Evolutionary conservation across 768 basidiomycete genomes (phyloP).

Genomic region (Leccinum aurantiacum): DNA sequence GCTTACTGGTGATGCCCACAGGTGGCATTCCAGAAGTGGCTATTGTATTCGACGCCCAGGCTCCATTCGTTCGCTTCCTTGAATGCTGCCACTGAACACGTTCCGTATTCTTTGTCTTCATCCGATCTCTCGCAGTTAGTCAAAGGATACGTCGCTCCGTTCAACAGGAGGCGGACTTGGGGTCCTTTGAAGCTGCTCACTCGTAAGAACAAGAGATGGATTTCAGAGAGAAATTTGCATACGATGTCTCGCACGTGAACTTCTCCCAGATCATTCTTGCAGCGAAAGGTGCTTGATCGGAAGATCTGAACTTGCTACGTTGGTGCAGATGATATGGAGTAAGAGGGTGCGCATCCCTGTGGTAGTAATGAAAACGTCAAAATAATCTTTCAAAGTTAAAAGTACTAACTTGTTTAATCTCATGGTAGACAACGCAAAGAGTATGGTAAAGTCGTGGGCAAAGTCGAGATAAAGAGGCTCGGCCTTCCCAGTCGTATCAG

Average conservation of each 20-base stretch:
- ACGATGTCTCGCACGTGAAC: slow-evolving; percentile 39
- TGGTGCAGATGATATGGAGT: slow-evolving; percentile 23
- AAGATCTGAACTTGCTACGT: slow-evolving; percentile 37
- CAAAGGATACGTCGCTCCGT: slow-evolving; percentile 39
- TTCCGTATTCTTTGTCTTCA: slow-evolving; percentile 34
- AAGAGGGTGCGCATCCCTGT: slow-evolving; percentile 36
- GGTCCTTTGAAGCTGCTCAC: slow-evolving; percentile 31
- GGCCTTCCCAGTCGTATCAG: slow-evolving; percentile 31
- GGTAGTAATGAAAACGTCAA: background rate
- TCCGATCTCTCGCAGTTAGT: slow-evolving; percentile 30
- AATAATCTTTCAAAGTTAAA: background rate
- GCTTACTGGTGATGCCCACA: slow-evolving; percentile 15
- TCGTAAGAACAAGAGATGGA: background rate
- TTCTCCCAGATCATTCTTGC: slow-evolving; percentile 46
- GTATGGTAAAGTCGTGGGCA: slow-evolving; percentile 40
- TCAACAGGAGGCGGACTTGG: slow-evolving; percentile 43
- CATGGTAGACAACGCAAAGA: slow-evolving; percentile 39
- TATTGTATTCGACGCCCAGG: slow-evolving; percentile 28
- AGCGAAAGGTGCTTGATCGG: slow-evolving; percentile 41
- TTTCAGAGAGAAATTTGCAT: background rate
- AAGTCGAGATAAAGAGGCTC: slow-evolving; percentile 41
- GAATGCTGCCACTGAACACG: slow-evolving; percentile 39
- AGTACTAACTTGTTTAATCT: slow-evolving; percentile 36
- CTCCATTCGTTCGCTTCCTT: slow-evolving; percentile 29
- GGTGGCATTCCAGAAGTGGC: slow-evolving; percentile 37